Conservation (phyloP, 192 early-diverging fungal species). For the Globomyces pollinis-pini region DNA sequence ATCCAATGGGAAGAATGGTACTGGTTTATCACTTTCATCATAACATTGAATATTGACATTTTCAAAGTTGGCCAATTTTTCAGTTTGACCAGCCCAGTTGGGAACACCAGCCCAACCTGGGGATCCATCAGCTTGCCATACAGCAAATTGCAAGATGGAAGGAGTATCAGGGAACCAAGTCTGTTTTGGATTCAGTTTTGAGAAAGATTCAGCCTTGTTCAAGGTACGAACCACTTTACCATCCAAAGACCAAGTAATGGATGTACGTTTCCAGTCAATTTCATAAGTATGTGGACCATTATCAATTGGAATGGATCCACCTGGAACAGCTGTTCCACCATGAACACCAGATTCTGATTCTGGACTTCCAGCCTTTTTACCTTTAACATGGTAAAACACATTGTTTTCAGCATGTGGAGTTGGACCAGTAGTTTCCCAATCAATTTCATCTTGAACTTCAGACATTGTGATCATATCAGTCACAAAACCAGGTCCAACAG, state of each 20-base stretch:
- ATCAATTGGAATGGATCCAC: no score
- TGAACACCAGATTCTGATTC: no score
- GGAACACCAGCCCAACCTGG: slow-evolving; percentile 4
- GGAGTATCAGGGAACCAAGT: slow-evolving; percentile 2
- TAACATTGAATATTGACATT: slow-evolving; percentile 3
- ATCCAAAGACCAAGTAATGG: background rate
- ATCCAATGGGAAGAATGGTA: background rate
- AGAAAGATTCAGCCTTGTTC: background rate
- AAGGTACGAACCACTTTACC: background rate
- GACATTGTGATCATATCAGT: no score
- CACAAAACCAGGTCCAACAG: no score
- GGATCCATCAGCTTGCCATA: background rate
- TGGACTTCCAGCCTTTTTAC: no score
- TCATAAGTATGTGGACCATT: slow-evolving; percentile 9
- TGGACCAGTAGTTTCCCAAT: no score
- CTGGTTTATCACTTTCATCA: slow-evolving; percentile 3
- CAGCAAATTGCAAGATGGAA: background rate
- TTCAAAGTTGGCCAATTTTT: background rate
- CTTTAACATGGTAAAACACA: no score
- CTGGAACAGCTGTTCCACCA: no score
- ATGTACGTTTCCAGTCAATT: slow-evolving; percentile 11
- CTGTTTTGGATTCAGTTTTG: background rate
- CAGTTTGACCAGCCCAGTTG: background rate
- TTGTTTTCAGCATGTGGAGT: no score
- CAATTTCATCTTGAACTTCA: no score